Evolutionary conservation across 2,329 filamentous ascomycete genomes (phyloP).

Genomic region (Tolypocladium paradoxum): DNA sequence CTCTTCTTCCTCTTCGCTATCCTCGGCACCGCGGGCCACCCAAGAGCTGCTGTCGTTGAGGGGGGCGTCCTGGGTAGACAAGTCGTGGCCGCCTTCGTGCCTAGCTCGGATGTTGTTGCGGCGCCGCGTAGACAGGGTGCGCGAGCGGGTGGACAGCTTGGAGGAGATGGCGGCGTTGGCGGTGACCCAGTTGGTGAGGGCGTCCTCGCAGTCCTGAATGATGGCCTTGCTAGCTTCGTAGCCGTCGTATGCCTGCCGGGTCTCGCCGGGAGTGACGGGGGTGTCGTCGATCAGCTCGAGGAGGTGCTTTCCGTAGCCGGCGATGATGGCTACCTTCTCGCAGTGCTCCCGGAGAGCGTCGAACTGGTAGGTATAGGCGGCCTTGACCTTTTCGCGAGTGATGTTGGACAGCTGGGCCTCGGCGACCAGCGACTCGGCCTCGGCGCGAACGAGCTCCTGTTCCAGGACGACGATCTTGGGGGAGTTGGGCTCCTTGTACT

Average conservation of each 20-base stretch:
- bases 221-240: slow-evolving; percentile 98
- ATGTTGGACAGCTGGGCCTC: slow-evolving; percentile 99
- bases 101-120: slow-evolving; percentile 58
- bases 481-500: slow-evolving; percentile 99
- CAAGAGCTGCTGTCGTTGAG: slow-evolving; percentile 73
- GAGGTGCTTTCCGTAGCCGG: slow-evolving; percentile 96
- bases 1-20: slow-evolving; percentile 57
- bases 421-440: slow-evolving; percentile 96
- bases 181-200: slow-evolving; percentile 92
- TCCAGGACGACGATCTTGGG: slow-evolving; percentile 96
- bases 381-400: slow-evolving; percentile 98
- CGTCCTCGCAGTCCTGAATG: slow-evolving; percentile 97
- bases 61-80: slow-evolving; percentile 72
- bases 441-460: slow-evolving; percentile 94
- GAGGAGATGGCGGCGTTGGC: slow-evolving; percentile 81
- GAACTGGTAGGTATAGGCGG: slow-evolving; percentile 96
- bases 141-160: slow-evolving; percentile 77
- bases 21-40: slow-evolving; percentile 61
- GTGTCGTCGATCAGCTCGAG: slow-evolving; percentile 93
- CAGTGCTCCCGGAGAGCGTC: slow-evolving; percentile 94
- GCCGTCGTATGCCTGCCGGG: slow-evolving; percentile 87
- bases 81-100: slow-evolving; percentile 62
- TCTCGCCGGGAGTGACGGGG: slow-evolving; percentile 94
- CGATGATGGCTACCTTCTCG: slow-evolving; percentile 97
- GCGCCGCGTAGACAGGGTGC: slow-evolving; percentile 77